Base-by-base conservation (phyloP, 352 stramenopile species). In the Globisporangium paroecandrum region DNA sequence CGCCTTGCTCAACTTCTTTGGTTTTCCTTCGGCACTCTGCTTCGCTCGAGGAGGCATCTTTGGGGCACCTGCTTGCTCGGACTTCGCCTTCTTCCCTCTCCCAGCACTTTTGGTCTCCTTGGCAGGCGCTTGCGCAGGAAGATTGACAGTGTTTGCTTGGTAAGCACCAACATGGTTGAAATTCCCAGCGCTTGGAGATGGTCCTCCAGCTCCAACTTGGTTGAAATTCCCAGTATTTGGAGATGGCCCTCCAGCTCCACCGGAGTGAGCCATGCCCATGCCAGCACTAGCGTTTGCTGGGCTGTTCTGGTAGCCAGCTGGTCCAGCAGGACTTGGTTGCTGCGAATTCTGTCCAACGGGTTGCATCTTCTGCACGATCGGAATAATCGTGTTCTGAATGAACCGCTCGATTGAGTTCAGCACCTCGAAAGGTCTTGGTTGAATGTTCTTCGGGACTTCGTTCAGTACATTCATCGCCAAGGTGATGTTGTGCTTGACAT, bases 391-490 rank as follows among this genome's bases (percentile, higher is more conserved):
- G 55, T 79, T 86, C 53, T 87, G 74, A 46, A 96, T 90, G 36
- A 96, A 96, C 22, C 76, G 76, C 62, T 96, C 88, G 38, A 96
- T 94, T 10, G 88, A 90, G 24, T 77, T 76, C 9, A 96, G 67
- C 38, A 94, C 80, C 36, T 93, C 79, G 24, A 90, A 72, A 10
- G 87, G 81, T 10, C 85, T 75, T 15, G 83, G 82, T 58, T 90
- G 82, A 2, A 78, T 55, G 46, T 68, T 74, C n/a, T 73, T 81
- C 15, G 71, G 71, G 9, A 55, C 15, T 62, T 90, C 82, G 15
- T 81, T 78, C 51, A 96, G 53, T 15, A 96, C 82, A 34, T 78
- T 77, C 59, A 92, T 79, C 15, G 89, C 85, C 60, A 93, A 68
- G 7, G 36, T 71, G 71, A 95, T 93, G 68, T 94, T 95, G 59